Conservation (phyloP, 225 moss, liverwort and hornwort species). For the Pleurozium schreberi region DNA sequence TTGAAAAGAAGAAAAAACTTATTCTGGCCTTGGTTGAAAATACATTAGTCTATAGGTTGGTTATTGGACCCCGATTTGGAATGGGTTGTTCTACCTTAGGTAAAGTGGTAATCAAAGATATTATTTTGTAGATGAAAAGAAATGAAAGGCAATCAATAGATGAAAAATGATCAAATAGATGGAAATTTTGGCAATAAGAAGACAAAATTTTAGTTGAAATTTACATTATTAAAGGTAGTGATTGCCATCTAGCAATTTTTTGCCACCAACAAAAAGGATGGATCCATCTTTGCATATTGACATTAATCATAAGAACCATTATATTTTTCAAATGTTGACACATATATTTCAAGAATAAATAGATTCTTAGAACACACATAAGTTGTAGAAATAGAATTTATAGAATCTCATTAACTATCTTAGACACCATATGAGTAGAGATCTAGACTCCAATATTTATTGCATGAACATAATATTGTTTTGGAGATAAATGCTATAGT, state of each 20-base stretch:
- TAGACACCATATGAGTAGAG: not conserved
- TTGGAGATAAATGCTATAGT: too few relatives aligned
- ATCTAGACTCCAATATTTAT: rapidly evolving
- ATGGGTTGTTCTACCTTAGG: too few relatives aligned
- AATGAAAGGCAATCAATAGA: not conserved
- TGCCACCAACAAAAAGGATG: not conserved
- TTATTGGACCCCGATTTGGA: too few relatives aligned
- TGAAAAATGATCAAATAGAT: not conserved
- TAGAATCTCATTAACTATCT: not conserved
- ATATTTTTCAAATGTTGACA: not conserved
- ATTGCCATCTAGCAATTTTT: rapidly evolving
- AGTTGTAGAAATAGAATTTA: not conserved
- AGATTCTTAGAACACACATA: not conserved
- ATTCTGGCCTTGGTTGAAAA: too few relatives aligned
- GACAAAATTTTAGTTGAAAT: not conserved
- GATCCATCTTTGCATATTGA: not conserved
- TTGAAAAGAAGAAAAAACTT: too few relatives aligned
- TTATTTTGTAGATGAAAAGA: not conserved
- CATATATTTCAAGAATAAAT: not conserved
- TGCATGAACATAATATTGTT: not conserved
- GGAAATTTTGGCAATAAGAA: not conserved
- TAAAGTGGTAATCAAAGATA: not conserved
- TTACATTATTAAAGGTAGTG: too few relatives aligned
- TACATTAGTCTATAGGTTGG: too few relatives aligned
- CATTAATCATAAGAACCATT: not conserved